A percentile compares a stretch with the other conserved stretches of the same genome.
Evolutionary conservation across 2,329 filamentous ascomycete species (phyloP).

Genomic region (Xylariaceae sp.): DNA sequence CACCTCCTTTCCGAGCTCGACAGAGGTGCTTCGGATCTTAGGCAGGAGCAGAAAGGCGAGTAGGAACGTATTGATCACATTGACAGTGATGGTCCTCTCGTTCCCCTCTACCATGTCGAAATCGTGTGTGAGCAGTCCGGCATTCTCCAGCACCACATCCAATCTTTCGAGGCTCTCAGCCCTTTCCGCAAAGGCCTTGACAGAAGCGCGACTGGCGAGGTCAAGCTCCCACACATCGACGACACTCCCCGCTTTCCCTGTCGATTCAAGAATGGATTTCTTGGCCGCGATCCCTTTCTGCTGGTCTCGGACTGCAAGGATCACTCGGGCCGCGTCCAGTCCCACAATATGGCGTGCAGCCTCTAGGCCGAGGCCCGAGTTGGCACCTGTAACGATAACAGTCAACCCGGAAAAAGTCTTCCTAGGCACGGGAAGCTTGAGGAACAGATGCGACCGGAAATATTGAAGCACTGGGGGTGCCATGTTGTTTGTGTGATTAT

Average conservation of each 20-base stretch:
- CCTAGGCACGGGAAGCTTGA: constrained; percentile 21
- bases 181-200: constrained; percentile 35
- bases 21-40: constrained; percentile 19
- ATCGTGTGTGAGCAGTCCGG: constrained; percentile 35
- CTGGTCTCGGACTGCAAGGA: constrained; percentile 34
- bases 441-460: no score
- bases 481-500: no score
- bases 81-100: constrained; percentile 42
- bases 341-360: constrained; percentile 31
- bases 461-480: no score
- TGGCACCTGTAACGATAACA: constrained; percentile 38
- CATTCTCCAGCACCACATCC: constrained; percentile 41
- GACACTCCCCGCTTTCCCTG: background rate
- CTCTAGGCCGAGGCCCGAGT: constrained; percentile 37
- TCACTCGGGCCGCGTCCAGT: constrained; percentile 30
- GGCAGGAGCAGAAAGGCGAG: constrained; percentile 29
- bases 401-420: constrained; percentile 19
- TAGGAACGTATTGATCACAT: constrained; percentile 28
- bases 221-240: constrained; percentile 42
- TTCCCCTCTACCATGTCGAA: constrained; percentile 39
- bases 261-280: constrained; percentile 26
- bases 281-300: constrained; percentile 39
- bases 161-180: constrained; percentile 33
- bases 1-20: constrained; percentile 1
- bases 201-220: constrained; percentile 35